Base-by-base conservation (phyloP, 2,329 filamentous ascomycete species). In the Trichoderma sp. region DNA sequence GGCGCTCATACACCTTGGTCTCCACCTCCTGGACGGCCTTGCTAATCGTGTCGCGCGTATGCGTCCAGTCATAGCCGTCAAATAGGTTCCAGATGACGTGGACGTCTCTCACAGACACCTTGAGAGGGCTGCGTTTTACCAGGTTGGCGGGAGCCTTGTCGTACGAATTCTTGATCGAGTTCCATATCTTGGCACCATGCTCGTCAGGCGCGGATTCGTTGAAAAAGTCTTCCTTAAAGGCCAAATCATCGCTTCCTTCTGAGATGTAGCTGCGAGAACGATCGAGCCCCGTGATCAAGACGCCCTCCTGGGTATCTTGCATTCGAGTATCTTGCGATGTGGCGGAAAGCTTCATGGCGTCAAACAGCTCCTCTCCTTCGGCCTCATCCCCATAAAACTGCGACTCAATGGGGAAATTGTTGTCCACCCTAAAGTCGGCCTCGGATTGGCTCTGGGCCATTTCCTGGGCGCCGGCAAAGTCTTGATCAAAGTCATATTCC, bases 31-130 rank as follows among this genome's bases (percentile, higher is more conserved):
- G 88, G 2, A 99, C 93, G 7, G 92, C 93, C 73, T 94, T 91
- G 24, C 88, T 88, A 64, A 99, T 97, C 4, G 90, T 87, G 68
- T 95, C 90, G 50, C 94, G 86, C 0, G 96, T 99, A 50, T 87
- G 85, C 70, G 89, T 86, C 96, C 96, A 99, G 77, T 99, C 96
- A 74, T 97, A 99, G 1, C 95, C 95, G 79, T 99, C 95, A 76
- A 95, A 97, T 1, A 99, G 81, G 73, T 99, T 96, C 95, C 95
- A 99, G 66, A 98, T 97, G 59, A 97, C 81, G 74, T 98, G 92
- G 6, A 97, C 89, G 73, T 97, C 92, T 28, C 91, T 88, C 17
- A 98, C 84, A 5, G 88, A 87, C 3, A 97, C 82, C 68, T 88
- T 88, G 15, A 99, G 78, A 6, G 94, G 92, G 67, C 89, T 91